A percentile compares a stretch with the other conserved stretches of the same genome.
Conservation (phyloP, 768 basidiomycete species). For the Chiua virens region DNA sequence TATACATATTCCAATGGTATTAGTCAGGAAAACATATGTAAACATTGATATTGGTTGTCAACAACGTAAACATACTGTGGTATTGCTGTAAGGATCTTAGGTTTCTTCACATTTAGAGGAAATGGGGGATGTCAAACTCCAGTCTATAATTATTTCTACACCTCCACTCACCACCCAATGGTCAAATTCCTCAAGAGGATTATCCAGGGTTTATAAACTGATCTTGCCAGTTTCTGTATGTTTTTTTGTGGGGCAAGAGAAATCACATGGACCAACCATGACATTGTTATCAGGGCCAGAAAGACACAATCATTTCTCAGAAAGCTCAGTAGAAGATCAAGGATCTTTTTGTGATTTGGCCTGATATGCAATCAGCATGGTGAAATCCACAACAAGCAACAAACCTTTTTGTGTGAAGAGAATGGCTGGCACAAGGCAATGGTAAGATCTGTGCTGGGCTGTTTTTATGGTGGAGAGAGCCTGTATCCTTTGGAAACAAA, state of each 20-base stretch:
- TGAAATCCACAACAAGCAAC: not conserved
- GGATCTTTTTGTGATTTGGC: not conserved
- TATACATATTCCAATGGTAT: too few species aligned
- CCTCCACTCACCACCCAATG: too few species aligned
- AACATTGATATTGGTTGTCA: too few species aligned
- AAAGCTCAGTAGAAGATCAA: not conserved
- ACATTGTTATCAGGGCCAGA: too few species aligned
- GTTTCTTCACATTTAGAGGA: too few species aligned
- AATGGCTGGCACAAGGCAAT: not conserved
- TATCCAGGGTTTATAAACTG: slow-evolving; percentile 17
- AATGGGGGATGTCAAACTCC: not conserved
- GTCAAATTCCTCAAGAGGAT: slow-evolving; percentile 64
- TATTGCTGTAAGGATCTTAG: too few species aligned
- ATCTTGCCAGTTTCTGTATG: not conserved
- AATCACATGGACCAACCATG: not conserved
- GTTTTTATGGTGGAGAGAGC: slow-evolving; percentile 19
- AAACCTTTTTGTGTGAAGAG: slow-evolving; percentile 16
- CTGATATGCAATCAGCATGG: slow-evolving; percentile 12
- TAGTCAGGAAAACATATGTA: too few species aligned
- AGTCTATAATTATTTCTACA: slow-evolving; percentile 48
- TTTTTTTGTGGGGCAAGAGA: not conserved
- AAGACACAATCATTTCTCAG: slow-evolving; percentile 18
- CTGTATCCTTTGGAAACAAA: slow-evolving; percentile 24
- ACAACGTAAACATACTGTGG: too few species aligned
- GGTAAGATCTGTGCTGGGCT: slow-evolving; percentile 2